Evolutionary conservation across 192 early-diverging fungal species (phyloP).

Genomic region (Entomortierella beljakovae): DNA sequence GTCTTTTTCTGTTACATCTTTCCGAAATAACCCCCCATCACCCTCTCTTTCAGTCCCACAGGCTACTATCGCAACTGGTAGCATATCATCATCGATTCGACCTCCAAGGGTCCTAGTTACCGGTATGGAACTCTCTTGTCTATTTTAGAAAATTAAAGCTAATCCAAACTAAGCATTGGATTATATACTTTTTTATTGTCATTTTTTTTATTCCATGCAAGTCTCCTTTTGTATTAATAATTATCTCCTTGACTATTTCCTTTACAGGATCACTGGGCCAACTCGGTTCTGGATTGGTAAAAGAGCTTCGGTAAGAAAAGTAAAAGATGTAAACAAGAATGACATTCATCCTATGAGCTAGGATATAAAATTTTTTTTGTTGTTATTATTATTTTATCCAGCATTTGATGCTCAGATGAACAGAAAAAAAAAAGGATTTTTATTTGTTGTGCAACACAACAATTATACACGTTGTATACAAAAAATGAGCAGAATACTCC

Average conservation of each 20-base stretch:
- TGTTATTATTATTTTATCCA: background rate
- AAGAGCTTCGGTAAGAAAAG: constrained; percentile 62
- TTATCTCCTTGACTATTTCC: background rate
- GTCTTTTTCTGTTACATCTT: background rate
- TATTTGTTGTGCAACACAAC: background rate
- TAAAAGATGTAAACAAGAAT: too few relatives aligned
- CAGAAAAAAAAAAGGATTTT: too few relatives aligned
- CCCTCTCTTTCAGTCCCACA: constrained; percentile 14
- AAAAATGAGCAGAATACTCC: background rate
- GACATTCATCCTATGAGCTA: too few relatives aligned
- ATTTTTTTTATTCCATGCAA: background rate
- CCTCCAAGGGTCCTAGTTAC: constrained; percentile 70
- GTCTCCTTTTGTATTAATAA: too few relatives aligned
- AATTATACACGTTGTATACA: constrained; percentile 4
- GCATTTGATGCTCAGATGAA: constrained; percentile 6
- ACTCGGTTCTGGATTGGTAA: constrained; percentile 72
- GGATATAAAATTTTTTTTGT: background rate
- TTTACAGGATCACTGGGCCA: constrained; percentile 63
- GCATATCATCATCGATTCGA: constrained; percentile 13
- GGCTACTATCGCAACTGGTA: background rate
- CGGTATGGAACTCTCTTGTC: constrained; percentile 44
- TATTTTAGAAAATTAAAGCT: background rate
- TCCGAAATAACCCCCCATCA: background rate
- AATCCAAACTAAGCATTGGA: background rate
- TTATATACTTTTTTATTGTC: constrained; percentile 1